Conservation (phyloP, 179 eudicot species). For the Silene coronaria region DNA sequence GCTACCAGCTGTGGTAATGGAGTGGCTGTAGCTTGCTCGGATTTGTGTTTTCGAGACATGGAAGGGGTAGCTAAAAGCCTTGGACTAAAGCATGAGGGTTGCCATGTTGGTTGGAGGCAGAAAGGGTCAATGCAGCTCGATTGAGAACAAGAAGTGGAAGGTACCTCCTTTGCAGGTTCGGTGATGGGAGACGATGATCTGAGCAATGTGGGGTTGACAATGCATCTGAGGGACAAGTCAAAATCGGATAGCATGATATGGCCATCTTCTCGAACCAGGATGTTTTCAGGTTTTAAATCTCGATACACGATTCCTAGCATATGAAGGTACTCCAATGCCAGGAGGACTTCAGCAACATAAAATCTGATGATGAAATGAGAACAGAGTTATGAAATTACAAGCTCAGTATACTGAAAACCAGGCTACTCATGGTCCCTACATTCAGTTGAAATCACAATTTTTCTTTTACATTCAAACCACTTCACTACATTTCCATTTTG, state of each 20-base stretch:
- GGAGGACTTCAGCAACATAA: constrained; percentile 73
- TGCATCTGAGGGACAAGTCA: constrained; percentile 61
- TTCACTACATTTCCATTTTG: no score
- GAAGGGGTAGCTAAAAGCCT: constrained; percentile 40
- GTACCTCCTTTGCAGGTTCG: constrained; percentile 33
- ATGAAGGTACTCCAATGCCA: constrained; percentile 81
- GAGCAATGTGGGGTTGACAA: constrained; percentile 53
- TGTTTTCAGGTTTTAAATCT: constrained; percentile 74
- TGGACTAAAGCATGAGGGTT: constrained; percentile 61
- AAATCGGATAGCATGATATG: constrained; percentile 80
- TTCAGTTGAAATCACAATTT: no score
- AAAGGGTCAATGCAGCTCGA: constrained; percentile 68
- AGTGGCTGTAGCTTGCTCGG: constrained; percentile 38
- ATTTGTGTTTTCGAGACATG: constrained; percentile 43
- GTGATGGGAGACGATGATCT: constrained; percentile 37
- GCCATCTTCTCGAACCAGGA: constrained; percentile 76
- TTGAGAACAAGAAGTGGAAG: constrained; percentile 42
- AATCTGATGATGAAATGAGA: constrained; percentile 37
- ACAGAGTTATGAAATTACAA: background rate
- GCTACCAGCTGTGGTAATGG: constrained; percentile 58
- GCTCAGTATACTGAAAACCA: background rate
- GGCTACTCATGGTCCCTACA: background rate
- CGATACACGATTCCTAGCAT: constrained; percentile 80
- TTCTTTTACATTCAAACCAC: no score
- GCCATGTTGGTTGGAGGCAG: constrained; percentile 71